Base-by-base conservation (phyloP, 2,329 filamentous ascomycete species). In the Fusarium oxysporum region DNA sequence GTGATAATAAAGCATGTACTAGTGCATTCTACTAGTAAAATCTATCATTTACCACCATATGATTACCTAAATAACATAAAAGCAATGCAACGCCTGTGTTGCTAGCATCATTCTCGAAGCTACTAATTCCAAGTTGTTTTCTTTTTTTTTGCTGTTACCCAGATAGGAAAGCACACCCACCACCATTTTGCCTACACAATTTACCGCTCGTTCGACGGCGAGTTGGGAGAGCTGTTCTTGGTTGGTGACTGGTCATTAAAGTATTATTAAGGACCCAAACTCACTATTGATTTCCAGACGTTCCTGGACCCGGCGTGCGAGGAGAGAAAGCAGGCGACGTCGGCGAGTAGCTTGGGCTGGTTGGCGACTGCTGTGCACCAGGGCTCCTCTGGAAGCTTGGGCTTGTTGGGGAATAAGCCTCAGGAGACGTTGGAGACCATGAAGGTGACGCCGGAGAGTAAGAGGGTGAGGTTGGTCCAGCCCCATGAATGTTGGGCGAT, bases 341-440 rank as follows among this genome's bases (percentile, higher is more conserved):
- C 45, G 94, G 91, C 50, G 93, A 95, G 82, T 93, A 93, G 79
- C 88, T 88, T 74, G 93, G 88, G 81, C 92, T 93, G 25, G 89
- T 91, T 28, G 91, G 91, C 40, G 90, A 92, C 76, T 85, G 83
- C 74, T 87, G 85, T 64, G 86, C 82, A 75, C 89, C 86, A 61
- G 86, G 85, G 72, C 85, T 86, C 68, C 85, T 85, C 75, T 86
- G 84, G 87, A 89, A 91, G 67, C 85, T 85, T 35, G 90, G 90
- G 75, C 89, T 91, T 47, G 89, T 91, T 9, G 90, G 89, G 54
- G 89, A 91, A 82, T 91, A 91, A 5, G 86, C 85, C 68, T 86
- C 85, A 17, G 89, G 89, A 44, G 92, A 95, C 11, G 92, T 93
- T 6, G 93, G 93, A 63, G 93, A 95, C 85, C 93, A 95, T 30